Percentiles rank a stretch among this genome's conserved stretches.
Conservation (phyloP, 768 basidiomycete species). For the Erythrobasidium yunnanense region DNA sequence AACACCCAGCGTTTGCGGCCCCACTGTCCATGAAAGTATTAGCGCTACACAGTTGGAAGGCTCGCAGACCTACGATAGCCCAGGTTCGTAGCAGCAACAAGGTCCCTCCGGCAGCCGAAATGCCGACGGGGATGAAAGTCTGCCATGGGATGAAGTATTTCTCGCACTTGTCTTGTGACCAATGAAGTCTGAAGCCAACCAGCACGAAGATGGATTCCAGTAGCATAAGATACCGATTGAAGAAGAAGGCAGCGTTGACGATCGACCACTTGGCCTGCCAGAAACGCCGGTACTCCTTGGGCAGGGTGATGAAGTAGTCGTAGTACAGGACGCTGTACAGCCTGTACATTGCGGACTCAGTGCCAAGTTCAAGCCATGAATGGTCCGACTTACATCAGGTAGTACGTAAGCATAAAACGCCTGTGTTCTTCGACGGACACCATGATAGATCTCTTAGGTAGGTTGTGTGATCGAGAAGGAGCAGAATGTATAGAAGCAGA, state of each 20-base stretch:
- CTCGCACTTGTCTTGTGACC: background rate
- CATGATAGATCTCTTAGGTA: background rate
- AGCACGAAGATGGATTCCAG: background rate
- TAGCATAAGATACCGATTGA: constrained; percentile 20
- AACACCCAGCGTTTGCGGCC: background rate
- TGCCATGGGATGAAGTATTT: constrained; percentile 3
- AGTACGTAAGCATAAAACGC: constrained; percentile 11
- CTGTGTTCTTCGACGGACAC: background rate
- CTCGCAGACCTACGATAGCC: background rate
- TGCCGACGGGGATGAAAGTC: background rate
- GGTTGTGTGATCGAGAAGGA: background rate
- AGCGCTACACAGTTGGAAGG: background rate
- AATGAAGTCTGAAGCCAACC: background rate
- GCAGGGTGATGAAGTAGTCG: background rate
- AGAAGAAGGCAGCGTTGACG: constrained; percentile 2
- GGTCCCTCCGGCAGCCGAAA: background rate
- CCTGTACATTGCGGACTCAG: background rate
- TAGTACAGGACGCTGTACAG: constrained; percentile 9
- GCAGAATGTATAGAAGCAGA: no score
- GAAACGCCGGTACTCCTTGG: constrained; percentile 7
- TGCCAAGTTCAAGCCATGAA: background rate
- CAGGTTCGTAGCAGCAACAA: background rate
- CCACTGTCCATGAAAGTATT: background rate
- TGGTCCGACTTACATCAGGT: background rate
- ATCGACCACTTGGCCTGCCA: background rate